These are phyloP conservation scores for Haematococcus lacustris DNA, from an alignment of 139 green algal species.

Conservation along the genomic window DNA sequence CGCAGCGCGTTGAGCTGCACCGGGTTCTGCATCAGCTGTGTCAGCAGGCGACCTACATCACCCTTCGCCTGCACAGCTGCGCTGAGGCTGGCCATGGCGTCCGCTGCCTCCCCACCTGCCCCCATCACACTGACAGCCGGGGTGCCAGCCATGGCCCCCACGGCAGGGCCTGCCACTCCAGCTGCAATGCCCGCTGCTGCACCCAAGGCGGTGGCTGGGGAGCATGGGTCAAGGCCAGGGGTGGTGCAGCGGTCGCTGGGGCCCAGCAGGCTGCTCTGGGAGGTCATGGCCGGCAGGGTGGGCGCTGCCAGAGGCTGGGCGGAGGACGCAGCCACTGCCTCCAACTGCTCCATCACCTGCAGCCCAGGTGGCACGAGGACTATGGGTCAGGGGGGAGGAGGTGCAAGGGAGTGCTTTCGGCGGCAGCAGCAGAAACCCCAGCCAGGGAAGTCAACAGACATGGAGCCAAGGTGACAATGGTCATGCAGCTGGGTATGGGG, in stretches of 20 bases:
- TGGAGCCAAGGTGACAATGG: not conserved
- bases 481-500: not conserved
- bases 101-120: too few species aligned
- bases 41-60: slow-evolving; percentile 39
- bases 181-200: not conserved
- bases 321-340: not conserved
- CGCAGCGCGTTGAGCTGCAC: slow-evolving; percentile 45
- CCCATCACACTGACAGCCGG: not conserved
- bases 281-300: not conserved
- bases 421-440: not conserved
- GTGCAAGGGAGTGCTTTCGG: too few species aligned
- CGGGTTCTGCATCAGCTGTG: slow-evolving; percentile 39
- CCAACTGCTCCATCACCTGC: not conserved
- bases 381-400: too few species aligned
- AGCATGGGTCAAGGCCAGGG: not conserved
- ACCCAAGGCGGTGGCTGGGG: not conserved
- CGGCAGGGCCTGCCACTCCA: slow-evolving; percentile 7
- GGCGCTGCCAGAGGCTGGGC: not conserved
- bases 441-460: not conserved
- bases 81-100: not conserved
- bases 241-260: not conserved
- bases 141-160: not conserved
- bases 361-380: not conserved
- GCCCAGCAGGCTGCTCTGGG: not conserved
- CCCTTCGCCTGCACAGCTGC: too few species aligned